Percentiles rank a stretch among this genome's conserved stretches.
Evolutionary conservation across 495 filamentous ascomycete species (phyloP).

Genomic region (Ascobolus immersus): DNA sequence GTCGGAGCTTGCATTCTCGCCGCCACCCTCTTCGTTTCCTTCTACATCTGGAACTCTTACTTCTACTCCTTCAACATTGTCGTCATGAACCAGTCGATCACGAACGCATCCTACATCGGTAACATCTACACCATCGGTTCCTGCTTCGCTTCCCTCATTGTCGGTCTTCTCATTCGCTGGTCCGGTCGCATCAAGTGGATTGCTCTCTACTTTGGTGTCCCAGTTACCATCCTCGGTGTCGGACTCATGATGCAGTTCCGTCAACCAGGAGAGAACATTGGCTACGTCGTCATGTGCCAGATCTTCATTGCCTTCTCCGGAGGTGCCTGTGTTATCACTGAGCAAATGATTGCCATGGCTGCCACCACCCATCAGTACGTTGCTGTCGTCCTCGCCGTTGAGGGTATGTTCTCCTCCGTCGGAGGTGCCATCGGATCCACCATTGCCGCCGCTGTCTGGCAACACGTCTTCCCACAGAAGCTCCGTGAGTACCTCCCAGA

Average conservation of each 20-base stretch:
- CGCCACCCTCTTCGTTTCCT: conserved; percentile 31
- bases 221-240: conserved; percentile 34
- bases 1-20: conserved; percentile 32
- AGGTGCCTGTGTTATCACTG: conserved; percentile 30
- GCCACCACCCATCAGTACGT: conserved; percentile 38
- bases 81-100: conserved; percentile 31
- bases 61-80: conserved; percentile 38
- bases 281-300: conserved; percentile 51
- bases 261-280: conserved; percentile 26
- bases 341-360: conserved; percentile 44
- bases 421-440: conserved; percentile 39
- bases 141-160: conserved; percentile 27
- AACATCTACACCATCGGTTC: conserved; percentile 28
- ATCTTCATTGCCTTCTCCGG: conserved; percentile 53
- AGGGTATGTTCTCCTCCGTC: conserved; percentile 32
- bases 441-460: conserved; percentile 42
- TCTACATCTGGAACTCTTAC: conserved; percentile 36
- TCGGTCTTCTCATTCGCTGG: conserved; percentile 29
- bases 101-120: conserved; percentile 26
- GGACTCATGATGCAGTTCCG: conserved; percentile 47
- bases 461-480: conserved; percentile 27
- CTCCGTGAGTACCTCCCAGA: conserved; percentile 31
- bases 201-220: conserved; percentile 31
- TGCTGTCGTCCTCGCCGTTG: conserved; percentile 37
- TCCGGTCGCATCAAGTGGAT: conserved; percentile 33